These are phyloP conservation scores for Pseudogymnoascus sp. DNA, from an alignment of 2,329 filamentous ascomycete species.

Conservation along the genomic window DNA sequence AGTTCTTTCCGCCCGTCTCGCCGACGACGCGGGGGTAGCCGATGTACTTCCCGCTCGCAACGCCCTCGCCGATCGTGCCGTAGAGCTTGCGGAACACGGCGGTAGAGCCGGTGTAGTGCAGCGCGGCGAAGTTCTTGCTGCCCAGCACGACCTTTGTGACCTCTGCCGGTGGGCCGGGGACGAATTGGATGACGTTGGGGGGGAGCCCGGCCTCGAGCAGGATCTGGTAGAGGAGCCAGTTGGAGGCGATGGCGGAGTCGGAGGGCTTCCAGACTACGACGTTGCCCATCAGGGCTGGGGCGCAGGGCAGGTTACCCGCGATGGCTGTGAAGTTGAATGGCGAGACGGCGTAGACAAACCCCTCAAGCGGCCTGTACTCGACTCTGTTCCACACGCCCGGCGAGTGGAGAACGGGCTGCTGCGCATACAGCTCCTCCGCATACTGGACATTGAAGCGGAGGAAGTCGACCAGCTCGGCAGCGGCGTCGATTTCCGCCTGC, in stretches of 20 bases:
- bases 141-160: constrained; percentile 70
- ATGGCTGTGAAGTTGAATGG: constrained; percentile 98
- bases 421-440: constrained; percentile 80
- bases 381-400: constrained; percentile 85
- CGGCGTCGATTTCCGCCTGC: constrained; percentile 98
- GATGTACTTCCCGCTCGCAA: constrained; percentile 72
- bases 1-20: constrained; percentile 91
- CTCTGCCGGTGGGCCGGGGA: constrained; percentile 78
- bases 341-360: constrained; percentile 88
- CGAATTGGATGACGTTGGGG: constrained; percentile 83
- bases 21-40: constrained; percentile 85
- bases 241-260: constrained; percentile 77
- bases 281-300: constrained; percentile 84
- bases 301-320: constrained; percentile 73
- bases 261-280: constrained; percentile 98
- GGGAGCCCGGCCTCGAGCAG: constrained; percentile 86
- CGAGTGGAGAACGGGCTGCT: constrained; percentile 78
- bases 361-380: constrained; percentile 83
- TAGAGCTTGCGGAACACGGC: constrained; percentile 84
- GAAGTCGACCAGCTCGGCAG: constrained; percentile 88
- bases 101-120: constrained; percentile 93
- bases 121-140: constrained; percentile 75
- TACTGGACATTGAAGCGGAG: constrained; percentile 91
- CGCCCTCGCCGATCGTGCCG: constrained; percentile 72
- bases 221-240: constrained; percentile 85